phyloP scores from a whole-genome alignment of 2,329 filamentous ascomycete species.

The Epichloe glyceriae region DNA sequence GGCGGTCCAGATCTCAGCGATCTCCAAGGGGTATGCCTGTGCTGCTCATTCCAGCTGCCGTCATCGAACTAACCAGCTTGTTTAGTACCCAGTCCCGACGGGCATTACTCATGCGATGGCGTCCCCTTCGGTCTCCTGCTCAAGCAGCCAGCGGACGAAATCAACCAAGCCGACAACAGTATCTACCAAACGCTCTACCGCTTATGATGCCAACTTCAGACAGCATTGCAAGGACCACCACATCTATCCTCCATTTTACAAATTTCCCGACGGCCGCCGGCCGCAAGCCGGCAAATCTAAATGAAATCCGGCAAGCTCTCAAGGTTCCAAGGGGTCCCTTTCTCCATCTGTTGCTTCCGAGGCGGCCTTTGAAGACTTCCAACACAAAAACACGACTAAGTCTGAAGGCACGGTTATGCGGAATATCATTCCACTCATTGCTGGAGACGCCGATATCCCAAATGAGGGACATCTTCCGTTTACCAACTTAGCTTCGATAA shows the following conservation, averaged over 20 bases:
- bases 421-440: conserved; percentile 15
- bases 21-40: conserved; percentile 1
- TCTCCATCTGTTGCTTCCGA: conserved; percentile 15
- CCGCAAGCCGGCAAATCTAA: not conserved
- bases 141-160: not conserved
- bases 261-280: not conserved
- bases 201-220: conserved; percentile 1
- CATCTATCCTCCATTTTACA: not conserved
- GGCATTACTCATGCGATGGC: not conserved
- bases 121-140: too few species aligned
- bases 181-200: not conserved
- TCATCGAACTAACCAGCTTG: not conserved
- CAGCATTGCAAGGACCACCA: conserved; percentile 1
- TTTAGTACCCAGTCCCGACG: not conserved
- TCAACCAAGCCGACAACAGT: not conserved
- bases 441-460: not conserved
- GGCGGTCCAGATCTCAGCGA: conserved; percentile 1
- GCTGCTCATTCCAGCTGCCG: not conserved
- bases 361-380: conserved; percentile 17
- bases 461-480: conserved; percentile 3
- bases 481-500: conserved; percentile 21
- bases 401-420: conserved; percentile 22
- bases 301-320: not conserved
- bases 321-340: not conserved
- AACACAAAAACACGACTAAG: conserved; percentile 14